Conservation (phyloP, 305 asterid genomes). For the Solanum hybrid region DNA sequence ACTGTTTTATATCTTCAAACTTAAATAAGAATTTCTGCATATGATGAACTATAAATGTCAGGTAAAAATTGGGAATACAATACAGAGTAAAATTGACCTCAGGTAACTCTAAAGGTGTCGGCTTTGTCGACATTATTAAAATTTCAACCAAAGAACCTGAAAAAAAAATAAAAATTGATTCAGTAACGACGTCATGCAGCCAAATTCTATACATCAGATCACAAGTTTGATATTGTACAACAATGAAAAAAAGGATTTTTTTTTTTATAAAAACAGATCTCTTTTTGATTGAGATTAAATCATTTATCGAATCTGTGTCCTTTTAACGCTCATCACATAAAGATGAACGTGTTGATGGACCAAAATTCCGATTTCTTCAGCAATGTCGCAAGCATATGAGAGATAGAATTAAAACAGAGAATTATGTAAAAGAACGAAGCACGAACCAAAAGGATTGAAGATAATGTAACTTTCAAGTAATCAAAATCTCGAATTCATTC, state of each 20-base stretch:
- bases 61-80: background rate
- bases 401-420: background rate
- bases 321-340: background rate
- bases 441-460: background rate
- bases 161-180: background rate
- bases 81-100: background rate
- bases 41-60: background rate
- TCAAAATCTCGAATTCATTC: background rate
- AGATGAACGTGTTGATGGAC: background rate
- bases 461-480: background rate
- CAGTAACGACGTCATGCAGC: background rate
- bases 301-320: background rate
- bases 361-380: background rate
- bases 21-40: background rate
- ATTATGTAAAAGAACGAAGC: background rate
- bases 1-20: background rate
- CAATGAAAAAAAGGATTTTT: background rate
- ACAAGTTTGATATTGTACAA: background rate
- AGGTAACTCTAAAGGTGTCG: background rate
- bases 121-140: background rate
- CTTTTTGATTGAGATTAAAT: background rate
- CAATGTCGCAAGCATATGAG: background rate
- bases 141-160: background rate
- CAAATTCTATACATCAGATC: background rate
- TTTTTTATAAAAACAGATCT: too few species aligned